phyloP scores from a whole-genome alignment of 1,139 yeast species.

The Hyphopichia wangnamkhiaoensis region DNA sequence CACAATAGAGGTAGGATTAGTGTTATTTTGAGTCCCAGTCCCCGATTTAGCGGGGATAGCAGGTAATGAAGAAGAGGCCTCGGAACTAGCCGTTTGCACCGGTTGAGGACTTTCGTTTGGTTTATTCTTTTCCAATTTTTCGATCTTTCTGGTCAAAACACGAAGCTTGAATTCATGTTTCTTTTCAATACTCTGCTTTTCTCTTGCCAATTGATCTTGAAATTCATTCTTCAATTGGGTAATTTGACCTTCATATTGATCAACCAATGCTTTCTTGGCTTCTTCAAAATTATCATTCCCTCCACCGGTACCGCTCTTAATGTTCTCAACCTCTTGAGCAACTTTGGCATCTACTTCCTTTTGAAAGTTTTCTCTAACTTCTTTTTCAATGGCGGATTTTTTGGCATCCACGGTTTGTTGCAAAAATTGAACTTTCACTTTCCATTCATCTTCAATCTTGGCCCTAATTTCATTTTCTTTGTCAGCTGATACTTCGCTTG shows the following conservation, averaged over 20 bases:
- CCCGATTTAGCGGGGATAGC: background rate
- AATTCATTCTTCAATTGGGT: slow-evolving; percentile 28
- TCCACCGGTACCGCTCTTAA: slow-evolving; percentile 7
- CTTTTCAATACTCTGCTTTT: slow-evolving; percentile 37
- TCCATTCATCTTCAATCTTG: slow-evolving; percentile 15
- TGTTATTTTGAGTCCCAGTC: background rate
- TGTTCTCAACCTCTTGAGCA: slow-evolving; percentile 8
- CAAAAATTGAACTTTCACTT: slow-evolving; percentile 18
- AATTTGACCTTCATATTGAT: slow-evolving; percentile 24
- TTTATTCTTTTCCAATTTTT: slow-evolving; percentile 29
- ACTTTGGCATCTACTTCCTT: slow-evolving; percentile 11
- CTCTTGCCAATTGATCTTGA: slow-evolving; percentile 30
- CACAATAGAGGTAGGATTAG: background rate
- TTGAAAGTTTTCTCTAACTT: slow-evolving; percentile 19
- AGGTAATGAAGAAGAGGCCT: background rate
- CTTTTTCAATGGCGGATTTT: slow-evolving; percentile 21
- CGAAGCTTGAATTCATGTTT: slow-evolving; percentile 42
- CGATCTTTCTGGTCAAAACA: slow-evolving; percentile 46
- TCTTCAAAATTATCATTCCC: slow-evolving; percentile 7
- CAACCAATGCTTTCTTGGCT: slow-evolving; percentile 8
- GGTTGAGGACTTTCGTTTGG: slow-evolving; percentile 4
- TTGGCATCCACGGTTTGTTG: slow-evolving; percentile 19
- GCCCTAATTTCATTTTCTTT: slow-evolving; percentile 9
- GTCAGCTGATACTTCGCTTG: slow-evolving; percentile 1
- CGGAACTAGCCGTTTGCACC: slow-evolving; percentile 4